A percentile compares a stretch with the other conserved stretches of the same genome.
Conservation (phyloP, 768 basidiomycete genomes). For the Auricularia cornea region DNA sequence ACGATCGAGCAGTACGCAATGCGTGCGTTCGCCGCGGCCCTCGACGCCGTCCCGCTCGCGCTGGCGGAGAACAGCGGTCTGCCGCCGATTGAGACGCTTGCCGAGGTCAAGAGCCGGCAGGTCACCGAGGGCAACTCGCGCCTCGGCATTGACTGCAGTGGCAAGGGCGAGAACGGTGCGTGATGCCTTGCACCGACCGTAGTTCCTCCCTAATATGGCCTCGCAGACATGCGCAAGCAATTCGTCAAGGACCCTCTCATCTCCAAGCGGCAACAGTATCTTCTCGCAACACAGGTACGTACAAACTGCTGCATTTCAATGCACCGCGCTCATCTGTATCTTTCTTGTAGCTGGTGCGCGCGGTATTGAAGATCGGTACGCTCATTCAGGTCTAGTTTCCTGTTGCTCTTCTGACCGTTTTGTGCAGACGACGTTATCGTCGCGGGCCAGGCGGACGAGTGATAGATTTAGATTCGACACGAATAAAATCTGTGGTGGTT, state of each 20-base stretch:
- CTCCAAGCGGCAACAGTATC: conserved; percentile 93
- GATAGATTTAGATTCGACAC: not conserved
- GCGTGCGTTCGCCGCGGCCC: conserved; percentile 94
- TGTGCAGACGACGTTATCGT: not conserved
- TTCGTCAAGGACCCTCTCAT: conserved; percentile 96
- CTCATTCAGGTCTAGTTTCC: conserved; percentile 2
- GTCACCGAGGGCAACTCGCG: conserved; percentile 75
- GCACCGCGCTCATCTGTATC: conserved; percentile 4
- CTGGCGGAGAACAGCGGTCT: conserved; percentile 97
- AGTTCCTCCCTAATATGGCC: conserved; percentile 2
- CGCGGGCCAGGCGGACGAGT: conserved; percentile 3
- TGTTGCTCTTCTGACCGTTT: not conserved
- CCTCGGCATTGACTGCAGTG: conserved; percentile 90
- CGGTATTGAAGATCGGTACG: conserved; percentile 81
- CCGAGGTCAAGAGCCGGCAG: conserved; percentile 90
- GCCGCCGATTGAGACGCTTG: conserved; percentile 93
- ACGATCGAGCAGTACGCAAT: conserved; percentile 99
- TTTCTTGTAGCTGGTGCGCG: conserved; percentile 64
- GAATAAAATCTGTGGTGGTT: too few relatives aligned
- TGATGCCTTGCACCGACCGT: too few relatives aligned
- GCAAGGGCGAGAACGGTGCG: conserved; percentile 77
- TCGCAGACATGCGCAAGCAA: conserved; percentile 91
- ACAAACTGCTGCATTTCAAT: conserved; percentile 5
- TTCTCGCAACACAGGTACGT: conserved; percentile 78
- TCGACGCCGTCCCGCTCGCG: conserved; percentile 92